Base-by-base conservation (phyloP, 129 eudicot species). In the Artemisia argyi region DNA sequence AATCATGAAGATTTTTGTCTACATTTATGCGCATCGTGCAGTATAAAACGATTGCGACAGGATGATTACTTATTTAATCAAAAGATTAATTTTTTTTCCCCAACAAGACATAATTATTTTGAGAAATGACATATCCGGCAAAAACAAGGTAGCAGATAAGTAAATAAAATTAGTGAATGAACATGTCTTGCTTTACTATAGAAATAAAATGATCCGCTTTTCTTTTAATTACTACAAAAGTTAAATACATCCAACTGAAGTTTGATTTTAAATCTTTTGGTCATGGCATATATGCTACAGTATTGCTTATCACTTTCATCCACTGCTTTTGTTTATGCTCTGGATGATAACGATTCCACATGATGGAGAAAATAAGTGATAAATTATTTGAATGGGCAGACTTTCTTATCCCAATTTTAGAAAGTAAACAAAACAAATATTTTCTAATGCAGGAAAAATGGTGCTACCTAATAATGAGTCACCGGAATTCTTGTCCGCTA, bases 391-490 rank as follows among this genome's bases (percentile, higher is more conserved):
- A 53, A 15, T 53, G 22, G 59, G 3, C 59, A 53, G 2, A 52
- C 20, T 15, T 5, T n/a, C 0, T 30, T 53, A 53, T 53, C 7
- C 59, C 22, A 6, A 0, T 53, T 53, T 53, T 15, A 0, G 14
- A 14, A 39, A 35, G 35, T 30, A 30, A 39, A 39, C 2, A 7
- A 39, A 39, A 39, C 10, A 7, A 39, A 39, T 39, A 39, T 39
- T 39, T 39, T 39, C 46, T 35, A 12, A 59, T 78, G 51, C 44
- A 85, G 89, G 81, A 44, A 82, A 76, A 15, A 5, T 75, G 49
- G 30, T 30, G 48, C 11, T 66, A 35, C 89, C 86, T 11, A 26
- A 82, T 16, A 75, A 28, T 4, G 80, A 79, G 50, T 85, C 84
- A 11, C 60, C 82, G 3, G 68, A 55, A 2, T 85, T 53, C 68